Evolutionary conservation across 2,329 filamentous ascomycete species (phyloP).

Genomic region (Talaromyces marneffei): DNA sequence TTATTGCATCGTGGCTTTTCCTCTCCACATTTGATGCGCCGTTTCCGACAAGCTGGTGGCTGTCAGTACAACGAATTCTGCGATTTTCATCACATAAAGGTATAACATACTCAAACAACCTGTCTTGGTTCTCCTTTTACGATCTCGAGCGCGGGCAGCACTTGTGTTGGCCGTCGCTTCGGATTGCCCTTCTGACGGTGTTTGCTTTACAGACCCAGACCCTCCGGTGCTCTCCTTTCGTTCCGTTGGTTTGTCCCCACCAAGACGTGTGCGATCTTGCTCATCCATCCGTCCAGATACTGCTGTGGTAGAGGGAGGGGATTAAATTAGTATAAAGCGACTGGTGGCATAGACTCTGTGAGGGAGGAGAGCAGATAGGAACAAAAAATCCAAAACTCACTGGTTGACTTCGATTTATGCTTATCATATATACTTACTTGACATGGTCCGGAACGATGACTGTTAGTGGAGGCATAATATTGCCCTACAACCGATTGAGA

Average conservation of each 20-base stretch:
- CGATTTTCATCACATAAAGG: not conserved
- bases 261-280: not conserved
- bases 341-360: not conserved
- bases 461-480: not conserved
- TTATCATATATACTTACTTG: not conserved
- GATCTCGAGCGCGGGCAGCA: slow-evolving; percentile 22
- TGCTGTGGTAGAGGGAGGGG: not conserved
- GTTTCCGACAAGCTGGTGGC: slow-evolving; percentile 71
- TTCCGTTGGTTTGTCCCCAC: not conserved
- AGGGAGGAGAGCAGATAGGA: not conserved
- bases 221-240: not conserved
- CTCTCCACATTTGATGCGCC: slow-evolving; percentile 96
- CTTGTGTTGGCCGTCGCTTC: slow-evolving; percentile 18
- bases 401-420: not conserved
- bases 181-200: slow-evolving; percentile 2
- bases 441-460: not conserved
- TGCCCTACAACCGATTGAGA: not conserved
- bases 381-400: not conserved
- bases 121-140: slow-evolving; percentile 77
- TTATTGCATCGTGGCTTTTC: slow-evolving; percentile 51
- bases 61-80: not conserved
- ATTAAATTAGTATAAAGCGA: not conserved
- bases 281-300: slow-evolving; percentile 9
- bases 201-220: not conserved
- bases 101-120: slow-evolving; percentile 74